Evolutionary conservation across 2,329 filamentous ascomycete genomes (phyloP).

Genomic region (Aspergillus amoenus): DNA sequence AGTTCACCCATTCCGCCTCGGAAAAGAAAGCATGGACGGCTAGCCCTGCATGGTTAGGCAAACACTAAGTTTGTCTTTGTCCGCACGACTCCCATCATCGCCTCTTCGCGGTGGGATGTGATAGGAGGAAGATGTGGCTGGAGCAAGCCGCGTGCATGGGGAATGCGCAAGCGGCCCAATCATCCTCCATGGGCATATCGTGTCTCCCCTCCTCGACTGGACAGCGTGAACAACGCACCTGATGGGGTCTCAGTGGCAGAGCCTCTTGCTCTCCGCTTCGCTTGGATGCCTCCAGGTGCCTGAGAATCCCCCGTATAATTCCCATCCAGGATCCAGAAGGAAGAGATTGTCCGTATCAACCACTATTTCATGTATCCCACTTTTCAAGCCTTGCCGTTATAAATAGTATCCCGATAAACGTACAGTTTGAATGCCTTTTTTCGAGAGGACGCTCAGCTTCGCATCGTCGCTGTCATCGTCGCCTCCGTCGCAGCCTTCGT

Average conservation of each 20-base stretch:
- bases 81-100: not conserved
- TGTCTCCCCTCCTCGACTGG: not conserved
- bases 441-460: conserved; percentile 6
- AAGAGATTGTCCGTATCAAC: conserved; percentile 1
- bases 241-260: conserved; percentile 1
- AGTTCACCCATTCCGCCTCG: not conserved
- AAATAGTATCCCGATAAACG: not conserved
- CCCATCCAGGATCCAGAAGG: not conserved
- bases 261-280: conserved; percentile 2
- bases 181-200: not conserved
- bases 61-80: no score
- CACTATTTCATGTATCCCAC: not conserved
- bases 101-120: not conserved
- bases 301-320: conserved; percentile 3
- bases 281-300: not conserved
- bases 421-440: conserved; percentile 1
- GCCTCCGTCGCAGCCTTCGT: not conserved
- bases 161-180: conserved; percentile 7
- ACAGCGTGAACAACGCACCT: not conserved
- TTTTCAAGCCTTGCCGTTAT: not conserved
- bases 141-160: not conserved
- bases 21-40: not conserved
- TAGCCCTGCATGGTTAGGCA: not conserved
- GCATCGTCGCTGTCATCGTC: conserved; percentile 6
- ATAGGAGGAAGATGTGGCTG: conserved; percentile 3